These are phyloP conservation scores for Avicennia marina DNA, from an alignment of 257 asterid species.

Conservation along the genomic window DNA sequence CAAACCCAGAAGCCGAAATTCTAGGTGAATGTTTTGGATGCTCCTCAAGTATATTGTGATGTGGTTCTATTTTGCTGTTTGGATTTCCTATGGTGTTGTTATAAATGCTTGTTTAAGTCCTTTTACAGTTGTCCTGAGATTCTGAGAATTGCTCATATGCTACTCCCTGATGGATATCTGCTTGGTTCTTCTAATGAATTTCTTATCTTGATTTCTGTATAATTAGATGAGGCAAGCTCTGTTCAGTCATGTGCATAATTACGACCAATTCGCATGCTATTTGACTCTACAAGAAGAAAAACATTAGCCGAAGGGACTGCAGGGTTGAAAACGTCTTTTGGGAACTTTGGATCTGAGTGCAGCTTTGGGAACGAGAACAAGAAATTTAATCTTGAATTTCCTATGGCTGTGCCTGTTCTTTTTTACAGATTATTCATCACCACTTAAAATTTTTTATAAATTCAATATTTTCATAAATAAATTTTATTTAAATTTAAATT, in stretches of 20 bases:
- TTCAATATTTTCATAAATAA: too few species aligned
- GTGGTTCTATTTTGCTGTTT: neutral
- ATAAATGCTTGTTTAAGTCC: neutral
- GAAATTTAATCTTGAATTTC: too few species aligned
- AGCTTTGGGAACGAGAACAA: constrained; percentile 27
- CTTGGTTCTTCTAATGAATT: neutral
- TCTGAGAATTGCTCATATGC: neutral
- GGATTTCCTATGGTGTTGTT: neutral
- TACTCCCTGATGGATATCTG: neutral
- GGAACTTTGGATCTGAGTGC: constrained; percentile 22
- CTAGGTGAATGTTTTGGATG: constrained; percentile 9
- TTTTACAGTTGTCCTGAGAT: neutral
- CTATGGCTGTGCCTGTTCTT: too few species aligned
- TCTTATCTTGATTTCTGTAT: too few species aligned
- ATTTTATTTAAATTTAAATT: too few species aligned
- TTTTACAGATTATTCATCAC: too few species aligned
- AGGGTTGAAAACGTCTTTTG: constrained; percentile 29
- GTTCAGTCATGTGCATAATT: too few species aligned
- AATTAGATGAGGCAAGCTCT: too few species aligned
- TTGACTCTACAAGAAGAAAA: constrained; percentile 29
- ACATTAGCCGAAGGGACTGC: constrained; percentile 29
- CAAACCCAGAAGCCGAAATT: neutral
- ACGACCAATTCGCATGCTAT: too few species aligned
- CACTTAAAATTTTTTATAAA: too few species aligned
- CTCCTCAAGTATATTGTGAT: constrained; percentile 2